Evolutionary conservation across 768 basidiomycete genomes (phyloP), one percentile per base, ranked within the genome.

Genomic region (Boletus subparvulus): DNA sequence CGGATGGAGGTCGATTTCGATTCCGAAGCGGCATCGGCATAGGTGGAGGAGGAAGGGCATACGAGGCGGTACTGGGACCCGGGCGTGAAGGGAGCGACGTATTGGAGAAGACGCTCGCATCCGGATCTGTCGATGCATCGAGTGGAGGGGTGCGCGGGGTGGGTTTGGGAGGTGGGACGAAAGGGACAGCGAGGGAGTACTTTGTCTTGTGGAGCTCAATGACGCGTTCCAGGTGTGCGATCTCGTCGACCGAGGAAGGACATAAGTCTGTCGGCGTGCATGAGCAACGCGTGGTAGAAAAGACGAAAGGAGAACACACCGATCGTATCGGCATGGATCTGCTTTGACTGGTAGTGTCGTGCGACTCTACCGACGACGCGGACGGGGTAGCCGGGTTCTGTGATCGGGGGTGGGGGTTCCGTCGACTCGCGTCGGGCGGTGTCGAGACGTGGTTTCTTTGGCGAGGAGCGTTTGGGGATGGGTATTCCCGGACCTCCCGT

Each of bases 201-300:
- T 71, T 73, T 1, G 73, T 76, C 57, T 73, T 70, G 64, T 88
- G 87, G 6, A 89, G 72, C 2, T 76, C 64, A 5, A 74, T 72
- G 11, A 88, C 86, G 6, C 57, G 64, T 47, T 75, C 72, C 75
- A 82, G 81, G 61, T 91, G 88, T 4, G 63, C 56, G 8, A 84
- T 75, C 68, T 90, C 86, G 4, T 88, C 85, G 58, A 84, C 84
- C 0, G 70, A 65, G 11, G 83, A 81, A 17, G 55, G 54, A 65
- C 82, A 86, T 26, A 56, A 63, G 21, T 73, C 83, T 87, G 54
- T 49, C 6, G 32, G 6, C 3, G 13, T 7, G 16, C 21, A 17
- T 59, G 16, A 54, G 37, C 21, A 17, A 48, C 10, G 4, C 0
- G 35, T 13, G n/a, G 14, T 12, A 17, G 11, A 24, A 13, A 16